phyloP scores from a whole-genome alignment of 345 rosid species.

The Clarkia xantiana region DNA sequence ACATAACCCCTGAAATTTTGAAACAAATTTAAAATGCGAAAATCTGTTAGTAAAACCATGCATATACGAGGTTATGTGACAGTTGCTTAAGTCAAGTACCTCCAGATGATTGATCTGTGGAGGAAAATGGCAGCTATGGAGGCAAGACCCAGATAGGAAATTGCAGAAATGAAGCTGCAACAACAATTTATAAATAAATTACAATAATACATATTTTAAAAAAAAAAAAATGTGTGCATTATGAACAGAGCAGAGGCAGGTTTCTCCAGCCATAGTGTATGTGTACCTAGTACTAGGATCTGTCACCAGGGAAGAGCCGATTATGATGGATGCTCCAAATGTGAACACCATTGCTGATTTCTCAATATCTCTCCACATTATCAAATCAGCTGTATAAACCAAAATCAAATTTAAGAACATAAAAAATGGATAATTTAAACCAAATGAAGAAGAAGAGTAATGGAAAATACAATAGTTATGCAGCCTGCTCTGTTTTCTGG shows the following conservation, averaged over 20 bases:
- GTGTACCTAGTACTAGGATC: conserved; percentile 60
- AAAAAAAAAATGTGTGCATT: not conserved
- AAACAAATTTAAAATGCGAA: not conserved
- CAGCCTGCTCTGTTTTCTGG: conserved; percentile 42
- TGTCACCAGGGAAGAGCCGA: conserved; percentile 64
- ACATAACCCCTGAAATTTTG: conserved; percentile 30
- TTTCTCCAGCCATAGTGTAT: not conserved
- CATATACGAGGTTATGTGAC: not conserved
- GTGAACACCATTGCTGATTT: conserved; percentile 72
- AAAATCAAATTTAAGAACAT: not conserved
- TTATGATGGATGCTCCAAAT: conserved; percentile 55
- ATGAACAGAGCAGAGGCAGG: not conserved
- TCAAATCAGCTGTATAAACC: conserved; percentile 52
- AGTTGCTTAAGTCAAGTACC: conserved; percentile 24
- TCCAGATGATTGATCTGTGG: conserved; percentile 51
- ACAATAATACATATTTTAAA: too few relatives aligned
- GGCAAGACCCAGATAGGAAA: conserved; percentile 64
- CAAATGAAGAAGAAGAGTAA: conserved; percentile 8
- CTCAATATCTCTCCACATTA: conserved; percentile 85
- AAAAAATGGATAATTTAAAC: too few relatives aligned
- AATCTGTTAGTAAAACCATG: too few relatives aligned
- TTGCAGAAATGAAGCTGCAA: conserved; percentile 49
- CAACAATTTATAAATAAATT: not conserved
- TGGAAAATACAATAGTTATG: conserved; percentile 47
- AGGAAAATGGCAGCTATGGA: conserved; percentile 65